Conservation (phyloP, 1,139 yeast genomes). For the Lodderomyces elongisporus region DNA sequence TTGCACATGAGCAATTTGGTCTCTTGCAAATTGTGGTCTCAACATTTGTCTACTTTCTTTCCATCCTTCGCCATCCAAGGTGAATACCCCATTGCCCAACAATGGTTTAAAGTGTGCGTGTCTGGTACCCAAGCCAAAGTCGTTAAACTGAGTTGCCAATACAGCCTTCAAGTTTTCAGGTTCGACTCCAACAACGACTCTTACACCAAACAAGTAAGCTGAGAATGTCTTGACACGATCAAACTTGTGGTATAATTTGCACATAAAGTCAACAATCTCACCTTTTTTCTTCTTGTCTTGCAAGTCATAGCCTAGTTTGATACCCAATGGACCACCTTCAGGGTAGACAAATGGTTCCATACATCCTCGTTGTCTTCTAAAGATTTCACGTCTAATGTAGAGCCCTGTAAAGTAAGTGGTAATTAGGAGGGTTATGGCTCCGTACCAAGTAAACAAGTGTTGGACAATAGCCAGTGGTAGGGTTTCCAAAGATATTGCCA, state of each 20-base stretch:
- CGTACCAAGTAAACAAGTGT: too few species aligned
- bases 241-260: slow-evolving; percentile 9
- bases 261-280: slow-evolving; percentile 19
- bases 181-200: slow-evolving; percentile 19
- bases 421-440: slow-evolving; percentile 3
- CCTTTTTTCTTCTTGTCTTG: slow-evolving; percentile 20
- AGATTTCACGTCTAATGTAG: slow-evolving; percentile 4
- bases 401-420: slow-evolving; percentile 5
- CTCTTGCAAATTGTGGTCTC: slow-evolving; percentile 52
- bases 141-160: slow-evolving; percentile 44
- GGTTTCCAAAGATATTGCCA: too few species aligned
- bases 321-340: slow-evolving; percentile 14
- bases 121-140: slow-evolving; percentile 47
- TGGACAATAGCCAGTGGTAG: too few species aligned
- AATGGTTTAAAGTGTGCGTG: slow-evolving; percentile 37
- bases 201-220: slow-evolving; percentile 33
- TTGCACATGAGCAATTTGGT: slow-evolving; percentile 43
- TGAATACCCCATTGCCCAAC: slow-evolving; percentile 58
- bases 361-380: slow-evolving; percentile 8
- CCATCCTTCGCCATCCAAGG: slow-evolving; percentile 55
- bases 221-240: slow-evolving; percentile 16
- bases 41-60: slow-evolving; percentile 51
- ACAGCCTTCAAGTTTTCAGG: slow-evolving; percentile 34
- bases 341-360: slow-evolving; percentile 7
- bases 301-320: slow-evolving; percentile 10